phyloP scores from a whole-genome alignment of 805 yeast genomes.

The Grigorovia yakushimaensis region DNA sequence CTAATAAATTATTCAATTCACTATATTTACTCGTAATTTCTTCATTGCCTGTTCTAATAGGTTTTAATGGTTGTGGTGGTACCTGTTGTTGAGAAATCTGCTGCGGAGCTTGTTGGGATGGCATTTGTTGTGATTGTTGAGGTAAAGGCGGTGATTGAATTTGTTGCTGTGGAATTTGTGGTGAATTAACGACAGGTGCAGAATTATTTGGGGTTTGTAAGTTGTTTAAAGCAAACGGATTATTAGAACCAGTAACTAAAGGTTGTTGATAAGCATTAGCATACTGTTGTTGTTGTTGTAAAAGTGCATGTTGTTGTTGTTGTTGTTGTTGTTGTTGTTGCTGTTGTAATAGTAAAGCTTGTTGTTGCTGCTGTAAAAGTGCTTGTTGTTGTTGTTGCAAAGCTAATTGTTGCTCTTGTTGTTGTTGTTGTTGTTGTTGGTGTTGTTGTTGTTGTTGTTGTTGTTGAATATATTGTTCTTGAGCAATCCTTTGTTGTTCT shows the following conservation, averaged over 20 bases:
- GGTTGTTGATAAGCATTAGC: conserved; percentile 32
- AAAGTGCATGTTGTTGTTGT: conserved; percentile 1
- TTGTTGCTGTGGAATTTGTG: conserved; percentile 1
- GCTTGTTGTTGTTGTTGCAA: conserved; percentile 2
- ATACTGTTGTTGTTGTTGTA: conserved; percentile 11
- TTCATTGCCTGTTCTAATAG: conserved; percentile 44
- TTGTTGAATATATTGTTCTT: conserved; percentile 19
- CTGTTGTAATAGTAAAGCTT: conserved; percentile 1
- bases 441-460: conserved; percentile 17
- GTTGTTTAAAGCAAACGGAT: conserved; percentile 54
- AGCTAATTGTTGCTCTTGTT: conserved; percentile 1
- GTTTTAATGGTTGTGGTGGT: conserved; percentile 30
- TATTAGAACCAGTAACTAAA: conserved; percentile 61
- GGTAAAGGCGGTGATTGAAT: neutral
- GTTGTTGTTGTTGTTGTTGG: conserved; percentile 1
- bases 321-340: conserved; percentile 3
- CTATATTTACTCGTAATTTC: conserved; percentile 49
- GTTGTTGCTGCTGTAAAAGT: neutral
- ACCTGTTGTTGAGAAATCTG: conserved; percentile 3
- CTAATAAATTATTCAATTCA: conserved; percentile 68
- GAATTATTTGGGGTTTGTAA: neutral
- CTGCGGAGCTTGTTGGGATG: conserved; percentile 3
- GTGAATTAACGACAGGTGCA: neutral
- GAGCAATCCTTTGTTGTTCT: conserved; percentile 21
- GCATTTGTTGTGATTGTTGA: conserved; percentile 1